A percentile compares a stretch with the other conserved stretches of the same genome.
phyloP scores from a whole-genome alignment of 208 protist genomes.

The Histomonas meleagridis region DNA sequence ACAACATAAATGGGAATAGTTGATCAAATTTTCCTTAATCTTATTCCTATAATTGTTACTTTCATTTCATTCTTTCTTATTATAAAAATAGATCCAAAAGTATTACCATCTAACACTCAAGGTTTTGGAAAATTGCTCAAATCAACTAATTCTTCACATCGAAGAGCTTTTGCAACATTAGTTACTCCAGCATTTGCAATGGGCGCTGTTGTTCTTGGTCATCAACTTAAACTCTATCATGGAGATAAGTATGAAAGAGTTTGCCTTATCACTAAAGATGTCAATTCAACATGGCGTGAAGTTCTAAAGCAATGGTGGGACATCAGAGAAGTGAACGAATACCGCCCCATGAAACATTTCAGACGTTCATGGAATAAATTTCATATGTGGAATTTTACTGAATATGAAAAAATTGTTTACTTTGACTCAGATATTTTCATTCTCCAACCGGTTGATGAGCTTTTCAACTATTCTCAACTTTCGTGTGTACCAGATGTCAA shows the following conservation, averaged over 20 bases:
- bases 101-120: no score
- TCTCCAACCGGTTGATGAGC: background rate
- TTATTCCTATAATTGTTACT: no score
- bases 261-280: background rate
- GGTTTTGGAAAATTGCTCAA: no score
- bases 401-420: constrained; percentile 31
- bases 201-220: background rate
- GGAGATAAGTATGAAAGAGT: background rate
- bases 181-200: background rate
- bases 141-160: no score
- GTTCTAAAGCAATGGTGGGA: background rate
- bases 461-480: background rate
- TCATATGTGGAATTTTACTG: background rate
- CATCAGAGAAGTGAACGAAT: background rate
- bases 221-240: background rate
- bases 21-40: no score
- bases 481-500: background rate
- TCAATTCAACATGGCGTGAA: background rate
- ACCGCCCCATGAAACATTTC: background rate
- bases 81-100: no score
- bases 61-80: no score
- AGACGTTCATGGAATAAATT: background rate
- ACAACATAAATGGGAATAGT: no score
- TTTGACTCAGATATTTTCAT: background rate
- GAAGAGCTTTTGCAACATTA: constrained; percentile 1